A percentile compares a stretch with the other conserved stretches of the same genome.
Conservation (phyloP, 2,329 filamentous ascomycete species). For the Colletotrichum brevisporum region DNA sequence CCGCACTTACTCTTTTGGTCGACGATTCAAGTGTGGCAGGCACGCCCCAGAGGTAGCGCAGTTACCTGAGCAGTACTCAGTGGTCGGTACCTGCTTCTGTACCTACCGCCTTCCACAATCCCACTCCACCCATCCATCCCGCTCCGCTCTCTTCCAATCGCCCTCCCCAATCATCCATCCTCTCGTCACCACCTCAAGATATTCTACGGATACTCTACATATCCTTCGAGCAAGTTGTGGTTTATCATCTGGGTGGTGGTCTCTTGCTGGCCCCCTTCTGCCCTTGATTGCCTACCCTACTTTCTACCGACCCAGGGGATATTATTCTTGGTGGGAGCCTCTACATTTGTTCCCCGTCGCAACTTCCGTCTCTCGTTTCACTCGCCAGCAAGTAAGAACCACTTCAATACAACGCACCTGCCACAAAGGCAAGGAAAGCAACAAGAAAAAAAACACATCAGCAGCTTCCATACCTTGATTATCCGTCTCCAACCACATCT, state of each 20-base stretch:
- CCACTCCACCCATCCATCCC: conserved; percentile 15
- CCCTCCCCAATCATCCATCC: conserved; percentile 22
- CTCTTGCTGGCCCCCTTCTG: neutral
- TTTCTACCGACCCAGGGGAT: neutral
- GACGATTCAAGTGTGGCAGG: conserved; percentile 27
- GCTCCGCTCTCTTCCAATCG: conserved; percentile 5
- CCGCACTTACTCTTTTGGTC: conserved; percentile 31
- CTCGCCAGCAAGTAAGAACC: neutral
- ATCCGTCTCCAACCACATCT: conserved; percentile 4
- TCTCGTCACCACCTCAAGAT: conserved; percentile 24
- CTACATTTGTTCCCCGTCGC: neutral
- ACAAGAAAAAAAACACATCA: neutral
- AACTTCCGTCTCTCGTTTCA: conserved; percentile 20
- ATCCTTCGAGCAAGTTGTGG: conserved; percentile 13
- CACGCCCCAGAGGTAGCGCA: neutral
- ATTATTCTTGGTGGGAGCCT: neutral
- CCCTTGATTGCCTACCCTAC: neutral
- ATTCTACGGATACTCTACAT: no score
- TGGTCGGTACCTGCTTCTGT: conserved; percentile 38
- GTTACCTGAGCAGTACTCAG: conserved; percentile 11
- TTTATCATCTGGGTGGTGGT: neutral
- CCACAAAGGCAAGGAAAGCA: neutral
- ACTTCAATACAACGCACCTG: neutral
- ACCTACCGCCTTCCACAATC: conserved; percentile 13
- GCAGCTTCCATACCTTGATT: conserved; percentile 1